Conservation (phyloP, 75 land plant species). For the Gnetum montanum region DNA sequence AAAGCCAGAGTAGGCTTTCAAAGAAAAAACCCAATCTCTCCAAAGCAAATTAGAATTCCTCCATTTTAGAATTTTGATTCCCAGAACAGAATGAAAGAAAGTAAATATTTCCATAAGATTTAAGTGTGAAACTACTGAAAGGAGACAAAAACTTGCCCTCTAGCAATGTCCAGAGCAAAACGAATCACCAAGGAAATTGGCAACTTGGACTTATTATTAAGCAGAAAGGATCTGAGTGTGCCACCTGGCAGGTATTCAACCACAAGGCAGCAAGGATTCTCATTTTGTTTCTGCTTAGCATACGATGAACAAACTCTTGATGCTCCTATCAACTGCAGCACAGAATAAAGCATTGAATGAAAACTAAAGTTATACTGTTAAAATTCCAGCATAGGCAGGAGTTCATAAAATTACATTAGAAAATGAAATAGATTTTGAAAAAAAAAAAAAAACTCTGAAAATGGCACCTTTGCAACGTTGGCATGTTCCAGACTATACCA, state of each 20-base stretch:
- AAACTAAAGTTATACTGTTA: not conserved
- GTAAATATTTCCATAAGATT: too few species aligned
- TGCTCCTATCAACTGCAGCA: slow-evolving; percentile 84
- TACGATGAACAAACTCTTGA: slow-evolving; percentile 67
- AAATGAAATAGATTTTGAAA: not conserved
- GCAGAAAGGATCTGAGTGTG: slow-evolving; percentile 69
- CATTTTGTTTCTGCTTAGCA: slow-evolving; percentile 46
- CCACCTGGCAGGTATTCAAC: slow-evolving; percentile 96
- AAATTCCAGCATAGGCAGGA: not conserved
- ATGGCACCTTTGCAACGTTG: slow-evolving; percentile 36
- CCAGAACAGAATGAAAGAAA: too few species aligned
- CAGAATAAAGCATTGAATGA: not conserved
- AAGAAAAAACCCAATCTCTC: too few species aligned
- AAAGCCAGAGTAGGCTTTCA: too few species aligned
- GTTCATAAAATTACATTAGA: not conserved
- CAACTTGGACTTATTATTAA: slow-evolving; percentile 75
- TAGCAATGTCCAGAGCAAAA: slow-evolving; percentile 82
- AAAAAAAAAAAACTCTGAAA: not conserved
- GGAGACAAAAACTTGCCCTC: slow-evolving; percentile 52
- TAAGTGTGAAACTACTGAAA: too few species aligned
- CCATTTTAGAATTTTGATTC: too few species aligned
- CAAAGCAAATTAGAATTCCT: too few species aligned
- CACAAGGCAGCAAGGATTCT: slow-evolving; percentile 78
- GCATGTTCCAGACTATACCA: slow-evolving; percentile 50
- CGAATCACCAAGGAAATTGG: slow-evolving; percentile 71